phyloP scores from a whole-genome alignment of 208 protist genomes.

The Jaenimonas drosophilae region DNA sequence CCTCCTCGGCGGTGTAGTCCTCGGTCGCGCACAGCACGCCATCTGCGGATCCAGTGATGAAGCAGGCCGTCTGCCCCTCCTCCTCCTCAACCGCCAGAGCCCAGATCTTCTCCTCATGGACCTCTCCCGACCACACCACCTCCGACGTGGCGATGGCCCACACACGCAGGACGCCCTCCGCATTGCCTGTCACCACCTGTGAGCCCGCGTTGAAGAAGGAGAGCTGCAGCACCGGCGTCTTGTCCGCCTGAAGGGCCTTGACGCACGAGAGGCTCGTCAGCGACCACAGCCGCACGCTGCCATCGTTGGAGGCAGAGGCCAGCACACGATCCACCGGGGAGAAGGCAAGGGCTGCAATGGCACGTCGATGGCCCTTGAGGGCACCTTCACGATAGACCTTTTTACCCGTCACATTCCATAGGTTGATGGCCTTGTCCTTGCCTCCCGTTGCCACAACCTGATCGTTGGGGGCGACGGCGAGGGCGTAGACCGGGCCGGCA shows the following conservation, averaged over 20 bases:
- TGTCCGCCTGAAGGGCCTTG: conserved; percentile 78
- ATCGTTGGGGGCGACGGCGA: conserved; percentile 82
- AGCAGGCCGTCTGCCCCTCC: conserved; percentile 28
- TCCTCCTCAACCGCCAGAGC: conserved; percentile 47
- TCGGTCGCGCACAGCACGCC: conserved; percentile 77
- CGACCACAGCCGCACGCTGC: conserved; percentile 83
- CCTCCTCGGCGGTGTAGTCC: conserved; percentile 89
- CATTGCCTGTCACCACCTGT: conserved; percentile 78
- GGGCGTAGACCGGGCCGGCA: conserved; percentile 58
- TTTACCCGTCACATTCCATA: conserved; percentile 77
- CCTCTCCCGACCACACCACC: conserved; percentile 67
- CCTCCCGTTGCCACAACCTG: conserved; percentile 85
- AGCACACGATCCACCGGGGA: conserved; percentile 76
- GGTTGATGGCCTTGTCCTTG: conserved; percentile 79
- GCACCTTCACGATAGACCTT: conserved; percentile 62
- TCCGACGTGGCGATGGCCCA: conserved; percentile 77
- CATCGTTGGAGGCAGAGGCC: conserved; percentile 79
- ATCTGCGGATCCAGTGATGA: conserved; percentile 79
- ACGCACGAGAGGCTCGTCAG: conserved; percentile 72
- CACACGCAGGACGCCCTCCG: conserved; percentile 86
- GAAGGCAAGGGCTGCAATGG: conserved; percentile 70
- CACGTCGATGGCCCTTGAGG: conserved; percentile 79
- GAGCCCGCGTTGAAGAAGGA: conserved; percentile 83
- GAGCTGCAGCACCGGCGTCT: conserved; percentile 65
- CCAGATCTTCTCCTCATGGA: conserved; percentile 85